phyloP scores from a whole-genome alignment of 129 eudicot species.

The Sambucus nigra region DNA sequence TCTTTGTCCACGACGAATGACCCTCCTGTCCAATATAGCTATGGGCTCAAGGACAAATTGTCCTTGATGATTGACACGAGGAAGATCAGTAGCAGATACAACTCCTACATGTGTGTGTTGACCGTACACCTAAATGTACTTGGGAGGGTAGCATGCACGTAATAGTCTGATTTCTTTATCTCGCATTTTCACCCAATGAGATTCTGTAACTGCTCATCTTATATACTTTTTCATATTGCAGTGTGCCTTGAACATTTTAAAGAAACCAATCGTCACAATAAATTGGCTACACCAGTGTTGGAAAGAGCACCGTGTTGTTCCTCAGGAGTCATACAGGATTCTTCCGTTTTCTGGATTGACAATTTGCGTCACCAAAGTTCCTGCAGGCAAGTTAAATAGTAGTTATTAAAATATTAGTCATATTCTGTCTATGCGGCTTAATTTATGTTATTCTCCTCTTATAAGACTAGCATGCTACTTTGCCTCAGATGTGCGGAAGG shows the following conservation, averaged over 20 bases:
- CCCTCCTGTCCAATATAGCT: too few relatives aligned
- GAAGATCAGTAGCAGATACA: too few relatives aligned
- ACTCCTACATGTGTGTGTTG: too few relatives aligned
- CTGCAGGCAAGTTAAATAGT: conserved; percentile 36
- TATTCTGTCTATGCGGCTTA: conserved; percentile 6
- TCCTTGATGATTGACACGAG: too few relatives aligned
- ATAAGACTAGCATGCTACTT: conserved; percentile 9
- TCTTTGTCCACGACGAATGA: too few relatives aligned
- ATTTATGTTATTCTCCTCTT: conserved; percentile 8
- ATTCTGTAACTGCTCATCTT: conserved; percentile 4
- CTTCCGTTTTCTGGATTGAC: conserved; percentile 84
- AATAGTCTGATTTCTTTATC: not conserved
- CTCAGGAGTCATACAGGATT: conserved; percentile 79
- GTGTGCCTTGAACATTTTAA: conserved; percentile 73
- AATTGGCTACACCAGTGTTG: conserved; percentile 92
- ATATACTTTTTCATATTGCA: conserved; percentile 19
- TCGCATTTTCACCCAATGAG: not conserved
- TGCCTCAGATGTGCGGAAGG: conserved; percentile 63
- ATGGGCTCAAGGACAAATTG: too few relatives aligned
- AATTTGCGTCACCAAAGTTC: conserved; percentile 72
- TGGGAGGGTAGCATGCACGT: not conserved
- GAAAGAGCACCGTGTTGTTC: conserved; percentile 95
- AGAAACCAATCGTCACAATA: conserved; percentile 76
- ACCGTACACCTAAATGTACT: not conserved
- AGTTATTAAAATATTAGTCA: conserved; percentile 1